Conservation (phyloP, 768 basidiomycete genomes). For the Auricularia sp. region DNA sequence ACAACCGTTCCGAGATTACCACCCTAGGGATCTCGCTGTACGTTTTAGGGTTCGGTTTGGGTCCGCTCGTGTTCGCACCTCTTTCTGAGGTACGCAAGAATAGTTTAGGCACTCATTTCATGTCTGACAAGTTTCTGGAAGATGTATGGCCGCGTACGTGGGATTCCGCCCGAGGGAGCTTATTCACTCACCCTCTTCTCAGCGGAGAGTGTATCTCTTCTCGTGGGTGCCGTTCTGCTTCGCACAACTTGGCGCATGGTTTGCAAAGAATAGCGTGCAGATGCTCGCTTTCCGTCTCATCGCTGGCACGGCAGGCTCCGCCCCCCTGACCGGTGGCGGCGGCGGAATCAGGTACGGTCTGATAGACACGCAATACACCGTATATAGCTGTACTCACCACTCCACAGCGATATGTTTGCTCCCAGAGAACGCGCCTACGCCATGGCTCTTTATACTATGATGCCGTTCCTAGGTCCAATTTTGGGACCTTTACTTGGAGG, state of each 20-base stretch:
- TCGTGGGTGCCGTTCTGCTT: slow-evolving; percentile 40
- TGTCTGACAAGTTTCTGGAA: slow-evolving; percentile 13
- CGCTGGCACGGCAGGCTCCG: slow-evolving; percentile 49
- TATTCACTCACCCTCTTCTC: not conserved
- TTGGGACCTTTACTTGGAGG: slow-evolving; percentile 61
- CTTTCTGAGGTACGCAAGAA: slow-evolving; percentile 37
- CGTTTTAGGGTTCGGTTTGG: slow-evolving; percentile 52
- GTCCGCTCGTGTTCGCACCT: slow-evolving; percentile 47
- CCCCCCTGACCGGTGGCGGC: slow-evolving; percentile 26
- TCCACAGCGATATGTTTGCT: slow-evolving; percentile 49
- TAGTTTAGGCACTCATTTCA: slow-evolving; percentile 4
- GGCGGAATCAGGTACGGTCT: slow-evolving; percentile 12
- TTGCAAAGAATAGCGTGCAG: slow-evolving; percentile 37
- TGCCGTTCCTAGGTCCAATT: slow-evolving; percentile 44
- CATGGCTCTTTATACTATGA: slow-evolving; percentile 43
- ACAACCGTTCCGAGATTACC: slow-evolving; percentile 31
- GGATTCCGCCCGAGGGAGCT: slow-evolving; percentile 1
- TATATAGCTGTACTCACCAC: not conserved
- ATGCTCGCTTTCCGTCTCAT: slow-evolving; percentile 43
- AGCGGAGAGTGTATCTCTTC: slow-evolving; percentile 46
- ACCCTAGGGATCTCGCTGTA: slow-evolving; percentile 53
- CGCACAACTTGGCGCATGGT: slow-evolving; percentile 44
- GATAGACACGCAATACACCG: slow-evolving; percentile 4
- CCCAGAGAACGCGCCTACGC: slow-evolving; percentile 51
- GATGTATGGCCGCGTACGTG: slow-evolving; percentile 43